Base-by-base conservation (phyloP, 257 asterid genomes). In the Perilla frutescens region DNA sequence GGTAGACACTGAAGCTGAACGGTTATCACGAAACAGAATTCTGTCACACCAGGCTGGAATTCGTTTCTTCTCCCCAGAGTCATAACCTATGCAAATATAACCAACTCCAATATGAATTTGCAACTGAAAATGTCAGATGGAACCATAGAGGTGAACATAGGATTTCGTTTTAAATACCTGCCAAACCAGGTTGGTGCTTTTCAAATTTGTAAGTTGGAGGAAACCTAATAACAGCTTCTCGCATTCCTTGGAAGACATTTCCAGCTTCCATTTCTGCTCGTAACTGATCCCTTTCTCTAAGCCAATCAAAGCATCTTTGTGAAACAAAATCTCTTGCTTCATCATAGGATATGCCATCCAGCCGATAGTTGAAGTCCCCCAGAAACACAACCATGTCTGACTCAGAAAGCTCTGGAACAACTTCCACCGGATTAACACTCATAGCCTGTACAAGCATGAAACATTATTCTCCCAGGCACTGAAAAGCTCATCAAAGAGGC, bases 21-120 rank as follows among this genome's bases (percentile, higher is more conserved):
- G 94, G 79, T 80, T 87, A 79, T 95, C 99, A 50, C 98, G 96
- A 82, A 86, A 92, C 83, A 95, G 71, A 63, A 95, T 92, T 79
- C 99, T 89, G 84, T 95, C 99, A 76, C 99, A 95, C 99, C 99
- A 95, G 48, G 99, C 99, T 73, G 99, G 99, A 77, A 87, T 90
- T 26, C 99, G 92, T 82, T 95, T 95, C 86, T 95, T 95, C 85
- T 95, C 99, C 62, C 99, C 98, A 80, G 98, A 95, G 85, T 95
- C 98, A 79, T 95, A 95, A 44, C 99, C 99, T 94, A 70, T 8
- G 81, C 47, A 71, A 68, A 67, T 66, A 78, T 51, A 66, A 74
- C 13, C 71, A 70, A 72, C 66, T 44, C 26, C 60, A 43, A 62
- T 80, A 57, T 77, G 62, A 82, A 54, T 71, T 57, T 59, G 26